Conservation (phyloP, 805 yeast genomes). For the Candida odintsovae region DNA sequence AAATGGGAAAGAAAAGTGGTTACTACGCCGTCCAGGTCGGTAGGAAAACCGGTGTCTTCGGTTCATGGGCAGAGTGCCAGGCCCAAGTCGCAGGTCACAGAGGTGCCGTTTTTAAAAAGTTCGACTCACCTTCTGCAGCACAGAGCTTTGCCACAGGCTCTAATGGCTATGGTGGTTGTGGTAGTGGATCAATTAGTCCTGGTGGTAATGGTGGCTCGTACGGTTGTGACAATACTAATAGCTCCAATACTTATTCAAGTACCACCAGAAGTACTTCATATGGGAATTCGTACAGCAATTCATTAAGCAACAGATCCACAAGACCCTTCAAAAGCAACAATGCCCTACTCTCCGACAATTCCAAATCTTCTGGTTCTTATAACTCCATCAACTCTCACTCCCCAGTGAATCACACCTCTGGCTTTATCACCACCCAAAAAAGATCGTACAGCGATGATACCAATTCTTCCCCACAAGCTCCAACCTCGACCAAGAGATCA, state of each 20-base stretch:
- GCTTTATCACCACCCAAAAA: neutral
- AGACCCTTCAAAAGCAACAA: too few species aligned
- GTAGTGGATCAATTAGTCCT: neutral
- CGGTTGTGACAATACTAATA: neutral
- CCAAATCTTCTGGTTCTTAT: neutral
- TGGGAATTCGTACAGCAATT: neutral
- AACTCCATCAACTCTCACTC: neutral
- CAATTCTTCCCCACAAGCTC: neutral
- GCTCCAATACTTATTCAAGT: neutral
- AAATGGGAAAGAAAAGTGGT: slow-evolving; percentile 9
- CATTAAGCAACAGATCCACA: slow-evolving; percentile 5
- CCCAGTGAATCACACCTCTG: neutral
- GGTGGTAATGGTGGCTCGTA: neutral
- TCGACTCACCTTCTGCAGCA: slow-evolving; percentile 44
- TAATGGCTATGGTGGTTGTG: neutral
- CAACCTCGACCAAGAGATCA: neutral
- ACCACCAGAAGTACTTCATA: neutral
- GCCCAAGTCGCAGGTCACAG: slow-evolving; percentile 42
- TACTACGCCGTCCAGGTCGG: slow-evolving; percentile 56
- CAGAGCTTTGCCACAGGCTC: slow-evolving; percentile 26
- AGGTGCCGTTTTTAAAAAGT: slow-evolving; percentile 34
- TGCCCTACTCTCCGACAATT: neutral
- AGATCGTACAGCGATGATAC: neutral
- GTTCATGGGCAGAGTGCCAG: slow-evolving; percentile 53
- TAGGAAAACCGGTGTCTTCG: slow-evolving; percentile 49